phyloP scores from a whole-genome alignment of 257 asterid species.

The Solanum megistacrolobum region DNA sequence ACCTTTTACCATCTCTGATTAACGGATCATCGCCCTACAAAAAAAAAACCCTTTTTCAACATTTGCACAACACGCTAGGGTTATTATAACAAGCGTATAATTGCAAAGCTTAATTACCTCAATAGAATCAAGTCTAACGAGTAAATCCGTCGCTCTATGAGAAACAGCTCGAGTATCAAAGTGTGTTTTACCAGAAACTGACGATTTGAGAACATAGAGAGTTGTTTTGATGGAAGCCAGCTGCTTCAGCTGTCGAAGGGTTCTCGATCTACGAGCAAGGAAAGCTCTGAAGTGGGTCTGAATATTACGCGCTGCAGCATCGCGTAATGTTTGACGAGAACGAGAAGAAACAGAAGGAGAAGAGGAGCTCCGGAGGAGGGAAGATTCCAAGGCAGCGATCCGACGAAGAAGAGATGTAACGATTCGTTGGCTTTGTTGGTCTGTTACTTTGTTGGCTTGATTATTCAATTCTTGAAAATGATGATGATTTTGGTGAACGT shows the following conservation, averaged over 20 bases:
- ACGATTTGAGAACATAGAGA: conserved; percentile 43
- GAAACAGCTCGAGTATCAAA: conserved; percentile 30
- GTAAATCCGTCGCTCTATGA: conserved; percentile 39
- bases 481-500: conserved; percentile 3
- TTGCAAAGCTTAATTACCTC: conserved; percentile 30
- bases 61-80: background rate
- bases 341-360: conserved; percentile 1
- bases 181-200: conserved; percentile 25
- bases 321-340: conserved; percentile 39
- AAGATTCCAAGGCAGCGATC: conserved; percentile 57
- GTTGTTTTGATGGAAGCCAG: conserved; percentile 59
- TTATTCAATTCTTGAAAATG: conserved; percentile 14
- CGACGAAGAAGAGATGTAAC: conserved; percentile 67
- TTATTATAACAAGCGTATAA: background rate
- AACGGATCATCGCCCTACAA: conserved; percentile 78
- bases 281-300: conserved; percentile 73
- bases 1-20: conserved; percentile 66
- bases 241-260: conserved; percentile 71
- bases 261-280: conserved; percentile 67
- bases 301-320: conserved; percentile 69
- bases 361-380: conserved; percentile 37
- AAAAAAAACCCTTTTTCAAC: background rate
- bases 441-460: background rate
- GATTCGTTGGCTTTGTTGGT: conserved; percentile 10
- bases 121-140: conserved; percentile 48